A percentile compares a stretch with the other conserved stretches of the same genome.
phyloP scores from a whole-genome alignment of 2,329 filamentous ascomycete species.

The Neonectria faginata region DNA sequence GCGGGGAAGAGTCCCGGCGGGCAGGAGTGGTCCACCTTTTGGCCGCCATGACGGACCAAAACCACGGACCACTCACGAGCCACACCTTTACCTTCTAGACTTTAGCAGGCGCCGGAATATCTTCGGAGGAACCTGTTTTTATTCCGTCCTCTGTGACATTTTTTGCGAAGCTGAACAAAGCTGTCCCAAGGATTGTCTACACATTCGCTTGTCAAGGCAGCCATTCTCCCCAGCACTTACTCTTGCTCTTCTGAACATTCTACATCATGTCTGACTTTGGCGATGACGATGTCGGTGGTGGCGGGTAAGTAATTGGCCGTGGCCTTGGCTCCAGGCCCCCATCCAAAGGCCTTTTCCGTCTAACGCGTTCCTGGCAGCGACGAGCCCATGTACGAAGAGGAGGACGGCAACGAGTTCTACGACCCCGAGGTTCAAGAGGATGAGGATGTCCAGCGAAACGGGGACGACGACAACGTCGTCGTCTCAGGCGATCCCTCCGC shows the following conservation, averaged over 20 bases:
- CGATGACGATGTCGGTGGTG: slow-evolving; percentile 71
- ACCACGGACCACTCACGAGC: not conserved
- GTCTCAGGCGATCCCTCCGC: slow-evolving; percentile 72
- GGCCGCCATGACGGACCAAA: not conserved
- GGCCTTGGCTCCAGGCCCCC: not conserved
- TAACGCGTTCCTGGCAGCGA: slow-evolving; percentile 63
- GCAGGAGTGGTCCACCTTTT: slow-evolving; percentile 9
- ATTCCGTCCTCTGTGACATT: slow-evolving; percentile 43
- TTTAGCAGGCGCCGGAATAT: slow-evolving; percentile 42
- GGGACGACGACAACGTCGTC: slow-evolving; percentile 70
- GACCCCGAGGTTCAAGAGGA: slow-evolving; percentile 66
- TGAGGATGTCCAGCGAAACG: slow-evolving; percentile 63
- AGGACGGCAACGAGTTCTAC: slow-evolving; percentile 71
- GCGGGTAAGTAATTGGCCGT: slow-evolving; percentile 59
- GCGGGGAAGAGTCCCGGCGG: slow-evolving; percentile 29
- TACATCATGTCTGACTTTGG: slow-evolving; percentile 78
- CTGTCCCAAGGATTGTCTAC: slow-evolving; percentile 35
- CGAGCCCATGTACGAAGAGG: slow-evolving; percentile 79
- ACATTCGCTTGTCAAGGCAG: slow-evolving; percentile 32
- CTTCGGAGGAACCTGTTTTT: slow-evolving; percentile 48
- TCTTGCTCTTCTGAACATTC: slow-evolving; percentile 14
- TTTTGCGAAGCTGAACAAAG: slow-evolving; percentile 46
- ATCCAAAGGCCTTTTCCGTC: slow-evolving; percentile 11
- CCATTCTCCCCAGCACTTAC: slow-evolving; percentile 6
- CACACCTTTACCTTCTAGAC: too few relatives aligned